These are phyloP conservation scores for Stellera chamaejasme DNA, from an alignment of 345 rosid genomes.

Conservation along the genomic window DNA sequence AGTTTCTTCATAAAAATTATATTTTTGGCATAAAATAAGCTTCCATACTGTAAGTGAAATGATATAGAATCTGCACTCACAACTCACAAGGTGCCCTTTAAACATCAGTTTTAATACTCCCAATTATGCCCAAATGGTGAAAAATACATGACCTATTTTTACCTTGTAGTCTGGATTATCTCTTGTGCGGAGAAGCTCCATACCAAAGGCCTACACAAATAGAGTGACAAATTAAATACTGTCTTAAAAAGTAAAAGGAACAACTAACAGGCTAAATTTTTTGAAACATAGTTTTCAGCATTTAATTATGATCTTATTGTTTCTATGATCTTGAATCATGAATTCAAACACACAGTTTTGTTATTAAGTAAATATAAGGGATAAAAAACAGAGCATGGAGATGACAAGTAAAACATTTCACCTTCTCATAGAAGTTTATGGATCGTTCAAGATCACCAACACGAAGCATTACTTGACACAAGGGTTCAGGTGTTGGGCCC, in stretches of 20 bases:
- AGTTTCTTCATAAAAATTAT: too few relatives aligned
- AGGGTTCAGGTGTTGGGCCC: constrained; percentile 88
- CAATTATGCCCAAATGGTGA: neutral
- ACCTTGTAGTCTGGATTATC: constrained; percentile 96
- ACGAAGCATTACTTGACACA: constrained; percentile 97
- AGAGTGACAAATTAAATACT: constrained; percentile 9
- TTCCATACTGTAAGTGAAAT: neutral
- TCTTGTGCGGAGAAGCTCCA: constrained; percentile 83
- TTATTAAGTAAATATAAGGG: too few relatives aligned
- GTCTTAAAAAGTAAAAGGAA: neutral
- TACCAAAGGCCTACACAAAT: constrained; percentile 74
- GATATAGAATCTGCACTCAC: neutral
- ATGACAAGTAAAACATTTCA: constrained; percentile 15
- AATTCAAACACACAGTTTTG: too few relatives aligned
- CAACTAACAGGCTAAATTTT: neutral
- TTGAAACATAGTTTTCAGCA: too few relatives aligned
- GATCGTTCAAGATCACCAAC: constrained; percentile 92
- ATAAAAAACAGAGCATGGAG: too few relatives aligned
- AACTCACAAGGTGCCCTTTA: neutral
- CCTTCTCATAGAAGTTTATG: constrained; percentile 81
- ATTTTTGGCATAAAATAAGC: too few relatives aligned
- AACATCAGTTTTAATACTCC: neutral
- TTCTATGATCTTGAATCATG: too few relatives aligned
- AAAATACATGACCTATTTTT: neutral
- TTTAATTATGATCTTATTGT: too few relatives aligned